Percentiles rank a stretch among this genome's conserved stretches.
phyloP scores from a whole-genome alignment of 2,329 filamentous ascomycete species.

The Botryotinia convoluta region DNA sequence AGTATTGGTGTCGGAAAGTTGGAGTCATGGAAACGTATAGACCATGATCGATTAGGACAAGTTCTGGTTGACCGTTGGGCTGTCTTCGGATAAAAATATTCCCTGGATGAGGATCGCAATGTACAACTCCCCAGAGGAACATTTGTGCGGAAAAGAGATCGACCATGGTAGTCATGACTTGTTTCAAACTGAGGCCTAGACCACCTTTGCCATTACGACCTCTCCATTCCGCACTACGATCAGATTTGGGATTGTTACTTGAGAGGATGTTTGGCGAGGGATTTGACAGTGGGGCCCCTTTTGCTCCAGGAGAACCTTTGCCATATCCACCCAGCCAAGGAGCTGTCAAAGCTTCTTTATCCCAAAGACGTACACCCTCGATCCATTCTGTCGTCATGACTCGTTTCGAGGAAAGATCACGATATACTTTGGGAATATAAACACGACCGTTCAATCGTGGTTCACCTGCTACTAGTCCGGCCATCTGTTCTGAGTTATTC shows the following conservation, averaged over 20 bases:
- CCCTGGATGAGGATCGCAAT: conserved; percentile 95
- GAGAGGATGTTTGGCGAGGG: conserved; percentile 38
- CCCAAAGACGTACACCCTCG: conserved; percentile 89
- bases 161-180: conserved; percentile 95
- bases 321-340: conserved; percentile 77
- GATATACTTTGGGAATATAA: conserved; percentile 83
- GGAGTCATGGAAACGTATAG: conserved; percentile 90
- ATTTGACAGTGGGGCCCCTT: conserved; percentile 56
- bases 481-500: conserved; percentile 82
- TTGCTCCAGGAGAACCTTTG: conserved; percentile 73
- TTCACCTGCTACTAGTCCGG: conserved; percentile 70
- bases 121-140: conserved; percentile 93
- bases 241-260: conserved; percentile 69
- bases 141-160: conserved; percentile 97
- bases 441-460: conserved; percentile 74
- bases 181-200: conserved; percentile 75
- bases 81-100: conserved; percentile 94
- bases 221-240: conserved; percentile 72
- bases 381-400: conserved; percentile 98
- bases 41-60: conserved; percentile 95
- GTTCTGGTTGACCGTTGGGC: conserved; percentile 76
- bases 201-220: conserved; percentile 72
- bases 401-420: conserved; percentile 75
- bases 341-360: conserved; percentile 75
- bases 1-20: conserved; percentile 81